phyloP scores from a whole-genome alignment of 2,329 filamentous ascomycete species.

The Mycosphaerella arachidis region DNA sequence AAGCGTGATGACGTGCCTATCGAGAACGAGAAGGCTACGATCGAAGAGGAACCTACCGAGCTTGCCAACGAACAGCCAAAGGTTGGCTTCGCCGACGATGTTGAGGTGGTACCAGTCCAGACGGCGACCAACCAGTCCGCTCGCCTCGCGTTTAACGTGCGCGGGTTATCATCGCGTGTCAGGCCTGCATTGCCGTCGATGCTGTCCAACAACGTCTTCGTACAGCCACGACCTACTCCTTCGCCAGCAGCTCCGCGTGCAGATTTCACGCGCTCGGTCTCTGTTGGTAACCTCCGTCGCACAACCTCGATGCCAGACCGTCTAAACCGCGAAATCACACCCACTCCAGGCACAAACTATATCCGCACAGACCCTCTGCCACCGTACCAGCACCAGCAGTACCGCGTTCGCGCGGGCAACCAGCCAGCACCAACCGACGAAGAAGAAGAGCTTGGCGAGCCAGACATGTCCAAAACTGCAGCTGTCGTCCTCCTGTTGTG shows the following conservation, averaged over 20 bases:
- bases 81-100: constrained; percentile 40
- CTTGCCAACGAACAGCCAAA: constrained; percentile 12
- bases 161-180: constrained; percentile 49
- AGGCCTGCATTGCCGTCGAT: constrained; percentile 60
- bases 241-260: constrained; percentile 6
- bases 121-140: constrained; percentile 12
- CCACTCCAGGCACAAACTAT: constrained; percentile 14
- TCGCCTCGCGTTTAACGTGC: constrained; percentile 32
- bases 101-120: constrained; percentile 22
- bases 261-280: constrained; percentile 15
- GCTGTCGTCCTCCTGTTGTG: constrained; percentile 53
- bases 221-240: constrained; percentile 31
- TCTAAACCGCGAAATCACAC: constrained; percentile 43
- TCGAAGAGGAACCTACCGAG: constrained; percentile 7
- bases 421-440: constrained; percentile 8
- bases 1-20: constrained; percentile 28
- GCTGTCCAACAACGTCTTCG: constrained; percentile 67
- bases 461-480: constrained; percentile 53
- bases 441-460: constrained; percentile 29
- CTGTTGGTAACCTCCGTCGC: constrained; percentile 55
- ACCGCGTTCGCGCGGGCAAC: constrained; percentile 9
- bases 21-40: constrained; percentile 22
- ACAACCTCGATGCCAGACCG: constrained; percentile 71
- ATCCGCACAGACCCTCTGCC: constrained; percentile 26
- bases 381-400: constrained; percentile 25